Base-by-base conservation (phyloP, 2,329 filamentous ascomycete genomes). In the Rutstroemia sp. region DNA sequence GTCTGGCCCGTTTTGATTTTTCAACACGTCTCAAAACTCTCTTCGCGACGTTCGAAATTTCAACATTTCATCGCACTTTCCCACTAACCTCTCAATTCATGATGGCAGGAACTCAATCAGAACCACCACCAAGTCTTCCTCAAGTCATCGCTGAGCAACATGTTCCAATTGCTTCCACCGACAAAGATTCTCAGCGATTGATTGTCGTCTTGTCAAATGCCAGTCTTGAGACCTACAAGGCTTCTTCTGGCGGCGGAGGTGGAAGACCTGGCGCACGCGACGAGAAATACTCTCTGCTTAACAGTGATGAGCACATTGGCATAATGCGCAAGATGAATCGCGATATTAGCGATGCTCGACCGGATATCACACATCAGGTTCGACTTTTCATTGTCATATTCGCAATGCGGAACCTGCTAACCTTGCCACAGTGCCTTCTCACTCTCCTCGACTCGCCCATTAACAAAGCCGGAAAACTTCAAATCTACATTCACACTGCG, bases 321-420 rank as follows among this genome's bases (percentile, higher is more conserved):
- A 88, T 97, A 63, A 96, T 99, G 91, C 87, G 94, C 69, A 99
- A 97, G 79, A 97, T 97, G 92, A 95, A 95, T 72, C 83, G 94
- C 66, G 94, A 99, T 71, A 97, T 99, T 64, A 96, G 92, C 72
- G 94, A 99, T 74, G 94, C 94, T 59, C 85, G 94, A 65, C 94
- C 94, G 46, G 94, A 99, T 73, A 99, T 99, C 68, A 96, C 94
- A 47, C 94, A 99, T 72, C 94, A 97, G 89, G 92, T 96, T 77
- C 69, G 82, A 72, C 60, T 63, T 55, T 54, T 42, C 56, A 44
- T 54, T 54, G 60, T 61, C 21, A 48, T 61, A 59, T 58, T 23
- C n/a, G 19, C 19, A 45, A 1, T 10, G 25, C 42, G 46, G 16
- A 40, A 21, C 16, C 64, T 54, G 65, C 64, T 58, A 45, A 67